A percentile compares a stretch with the other conserved stretches of the same genome.
phyloP scores from a whole-genome alignment of 345 rosid genomes.

The Camelina sativa region DNA sequence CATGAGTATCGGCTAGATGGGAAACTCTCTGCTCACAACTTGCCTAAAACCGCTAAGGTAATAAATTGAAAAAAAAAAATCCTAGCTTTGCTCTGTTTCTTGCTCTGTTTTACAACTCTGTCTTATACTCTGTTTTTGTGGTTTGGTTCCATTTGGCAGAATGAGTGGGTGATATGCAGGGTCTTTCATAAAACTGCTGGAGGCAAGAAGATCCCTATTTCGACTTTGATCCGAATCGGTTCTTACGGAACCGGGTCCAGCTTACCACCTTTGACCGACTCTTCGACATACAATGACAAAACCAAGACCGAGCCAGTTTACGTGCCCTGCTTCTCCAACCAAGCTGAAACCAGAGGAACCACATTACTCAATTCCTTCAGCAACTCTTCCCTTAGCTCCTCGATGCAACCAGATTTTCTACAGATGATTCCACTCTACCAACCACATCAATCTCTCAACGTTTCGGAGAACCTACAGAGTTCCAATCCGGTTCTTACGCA shows the following conservation, averaged over 20 bases:
- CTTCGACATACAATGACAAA: slow-evolving; percentile 51
- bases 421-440: slow-evolving; percentile 45
- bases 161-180: slow-evolving; percentile 94
- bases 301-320: slow-evolving; percentile 51
- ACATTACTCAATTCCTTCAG: slow-evolving; percentile 45
- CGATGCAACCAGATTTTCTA: slow-evolving; percentile 45
- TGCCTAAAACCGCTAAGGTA: slow-evolving; percentile 88
- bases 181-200: slow-evolving; percentile 77
- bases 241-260: slow-evolving; percentile 51
- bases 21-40: slow-evolving; percentile 63
- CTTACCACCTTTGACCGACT: slow-evolving; percentile 72
- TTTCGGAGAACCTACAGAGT: slow-evolving; percentile 42
- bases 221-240: slow-evolving; percentile 52
- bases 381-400: slow-evolving; percentile 47
- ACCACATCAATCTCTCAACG: slow-evolving; percentile 45
- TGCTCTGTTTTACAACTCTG: not conserved
- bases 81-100: not conserved
- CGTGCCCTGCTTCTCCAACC: slow-evolving; percentile 99
- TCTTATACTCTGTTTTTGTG: not conserved
- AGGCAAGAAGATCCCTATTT: slow-evolving; percentile 74
- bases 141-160: slow-evolving; percentile 51
- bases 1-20: slow-evolving; percentile 89
- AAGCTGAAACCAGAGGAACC: slow-evolving; percentile 49
- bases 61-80: not conserved
- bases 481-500: slow-evolving; percentile 50